Base-by-base conservation (phyloP, 1,284 basidiomycete species). In the Takashimella tepidaria region DNA sequence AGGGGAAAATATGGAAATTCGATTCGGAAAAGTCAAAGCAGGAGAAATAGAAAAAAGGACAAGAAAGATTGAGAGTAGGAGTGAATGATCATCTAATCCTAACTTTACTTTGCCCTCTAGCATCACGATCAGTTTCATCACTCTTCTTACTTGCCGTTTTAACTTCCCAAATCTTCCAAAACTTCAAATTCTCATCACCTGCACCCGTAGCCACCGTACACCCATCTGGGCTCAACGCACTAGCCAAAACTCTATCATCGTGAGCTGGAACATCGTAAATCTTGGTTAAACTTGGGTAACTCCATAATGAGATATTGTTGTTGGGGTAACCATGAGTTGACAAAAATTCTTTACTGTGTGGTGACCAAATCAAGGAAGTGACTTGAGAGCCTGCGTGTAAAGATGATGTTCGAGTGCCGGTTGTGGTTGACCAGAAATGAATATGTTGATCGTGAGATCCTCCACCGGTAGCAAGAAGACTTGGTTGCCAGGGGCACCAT, bases 401-500 rank as follows among this genome's bases (percentile, higher is more conserved):
- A 0, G 88, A 86, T 63, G 92, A 87, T 27, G 95, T 78, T 12
- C 91, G 84, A 3, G 91, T 89, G 5, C 90, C 90, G 0, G 91
- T 95, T 12, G 87, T 89, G 48, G 84, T 86, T 61, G 89, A 90
- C 92, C 92, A 96, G 58, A 96, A 81, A 70, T 98, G 89, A 63
- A 98, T 89, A 22, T 87, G 90, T 41, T 91, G 89, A 70, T 98
- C 95, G 58, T 88, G 88, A 0, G 92, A 93, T 0, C 96, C 96
- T 1, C 96, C 96, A 0, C 96, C 96, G 0, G 88, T 87, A 0
- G 95, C 95, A 46, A 98, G 83, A 6, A 98, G 80, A 8, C 88
- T 87, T 0, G 87, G 83, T 77, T 95, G 90, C 92, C 95, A 98
- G 0, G 95, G 92, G 62, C 91, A 97, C 92, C 96, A 99, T 0